These are phyloP conservation scores for Aspergillus viridinutans DNA, from an alignment of 2,329 filamentous ascomycete species.

Conservation along the genomic window DNA sequence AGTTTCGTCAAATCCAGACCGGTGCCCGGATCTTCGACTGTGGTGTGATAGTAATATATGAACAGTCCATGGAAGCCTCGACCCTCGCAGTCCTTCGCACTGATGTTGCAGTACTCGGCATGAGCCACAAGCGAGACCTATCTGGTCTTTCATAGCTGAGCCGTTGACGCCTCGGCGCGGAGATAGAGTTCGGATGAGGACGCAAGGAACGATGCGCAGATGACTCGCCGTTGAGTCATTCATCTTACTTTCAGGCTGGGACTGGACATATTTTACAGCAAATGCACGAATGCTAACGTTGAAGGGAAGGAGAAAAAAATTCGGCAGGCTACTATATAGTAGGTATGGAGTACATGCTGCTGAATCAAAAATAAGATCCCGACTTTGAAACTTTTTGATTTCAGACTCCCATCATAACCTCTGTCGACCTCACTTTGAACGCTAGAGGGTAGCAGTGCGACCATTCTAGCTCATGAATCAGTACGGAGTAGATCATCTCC, in stretches of 20 bases:
- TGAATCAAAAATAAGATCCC: conserved; percentile 7
- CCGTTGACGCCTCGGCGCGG: background rate
- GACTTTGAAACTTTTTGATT: conserved; percentile 2
- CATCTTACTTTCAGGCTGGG: background rate
- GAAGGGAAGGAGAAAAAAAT: conserved; percentile 1
- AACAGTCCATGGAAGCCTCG: background rate
- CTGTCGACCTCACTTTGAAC: background rate
- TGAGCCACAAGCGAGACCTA: no score
- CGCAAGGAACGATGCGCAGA: background rate
- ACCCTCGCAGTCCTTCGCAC: background rate
- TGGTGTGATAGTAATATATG: background rate
- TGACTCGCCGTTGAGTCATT: background rate
- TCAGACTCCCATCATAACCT: conserved; percentile 1
- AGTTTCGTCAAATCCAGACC: background rate
- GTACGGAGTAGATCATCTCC: conserved; percentile 14
- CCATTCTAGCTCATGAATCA: conserved; percentile 14
- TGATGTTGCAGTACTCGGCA: background rate
- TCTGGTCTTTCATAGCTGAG: background rate
- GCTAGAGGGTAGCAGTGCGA: conserved; percentile 2
- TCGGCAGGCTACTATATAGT: background rate
- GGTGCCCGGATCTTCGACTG: background rate
- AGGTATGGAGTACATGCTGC: conserved; percentile 3
- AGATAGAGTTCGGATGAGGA: background rate
- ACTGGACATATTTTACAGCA: background rate
- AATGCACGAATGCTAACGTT: background rate